A percentile compares a stretch with the other conserved stretches of the same genome.
Evolutionary conservation across 1,284 basidiomycete genomes (phyloP).

Genomic region (Irpex rosettiformis): DNA sequence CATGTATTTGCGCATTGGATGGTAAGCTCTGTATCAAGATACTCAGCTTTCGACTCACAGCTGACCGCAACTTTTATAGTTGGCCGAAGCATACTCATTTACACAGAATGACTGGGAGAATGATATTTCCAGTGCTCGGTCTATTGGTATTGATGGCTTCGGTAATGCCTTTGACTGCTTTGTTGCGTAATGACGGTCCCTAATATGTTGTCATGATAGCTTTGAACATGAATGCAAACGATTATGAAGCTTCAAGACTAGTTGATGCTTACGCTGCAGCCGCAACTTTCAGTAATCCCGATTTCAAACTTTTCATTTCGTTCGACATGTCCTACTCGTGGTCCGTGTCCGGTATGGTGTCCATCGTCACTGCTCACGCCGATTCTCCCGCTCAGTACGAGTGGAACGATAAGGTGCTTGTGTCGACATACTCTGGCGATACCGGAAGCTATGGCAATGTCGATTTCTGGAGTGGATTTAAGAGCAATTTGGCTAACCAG

Average conservation of each 20-base stretch:
- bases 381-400: constrained; percentile 22
- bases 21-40: not conserved
- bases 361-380: constrained; percentile 22
- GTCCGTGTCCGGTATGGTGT: constrained; percentile 15
- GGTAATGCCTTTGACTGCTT: not conserved
- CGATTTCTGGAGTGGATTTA: constrained; percentile 28
- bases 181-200: not conserved
- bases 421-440: constrained; percentile 31
- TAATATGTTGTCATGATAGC: not conserved
- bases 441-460: constrained; percentile 18
- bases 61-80: not conserved
- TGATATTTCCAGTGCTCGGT: not conserved
- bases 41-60: not conserved
- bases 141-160: constrained; percentile 3
- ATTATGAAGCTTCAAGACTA: constrained; percentile 27
- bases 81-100: not conserved
- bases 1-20: not conserved
- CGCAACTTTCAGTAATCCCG: constrained; percentile 16
- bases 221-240: constrained; percentile 4
- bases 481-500: constrained; percentile 21
- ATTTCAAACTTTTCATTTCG: constrained; percentile 32
- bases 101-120: not conserved
- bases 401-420: constrained; percentile 28
- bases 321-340: constrained; percentile 32
- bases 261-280: constrained; percentile 28